A percentile compares a stretch with the other conserved stretches of the same genome.
These are phyloP conservation scores for Scutellaria barbata DNA, from an alignment of 257 asterid genomes.

Conservation along the genomic window DNA sequence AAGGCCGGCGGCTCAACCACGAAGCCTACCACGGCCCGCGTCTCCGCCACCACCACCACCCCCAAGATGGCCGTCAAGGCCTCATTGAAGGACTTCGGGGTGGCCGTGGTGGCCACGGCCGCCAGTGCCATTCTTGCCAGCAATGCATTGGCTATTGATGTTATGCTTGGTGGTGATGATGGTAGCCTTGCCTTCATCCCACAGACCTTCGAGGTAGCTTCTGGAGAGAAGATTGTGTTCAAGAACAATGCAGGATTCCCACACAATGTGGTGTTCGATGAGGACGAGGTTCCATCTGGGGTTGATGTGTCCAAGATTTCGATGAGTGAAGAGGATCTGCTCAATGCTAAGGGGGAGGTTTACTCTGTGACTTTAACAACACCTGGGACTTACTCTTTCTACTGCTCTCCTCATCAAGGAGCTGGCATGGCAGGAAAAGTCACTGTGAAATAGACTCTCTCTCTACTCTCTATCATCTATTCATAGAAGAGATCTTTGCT, in stretches of 20 bases:
- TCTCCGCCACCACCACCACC: conserved; percentile 43
- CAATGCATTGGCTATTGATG: conserved; percentile 70
- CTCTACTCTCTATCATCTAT: too few relatives aligned
- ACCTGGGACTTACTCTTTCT: conserved; percentile 83
- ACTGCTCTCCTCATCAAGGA: conserved; percentile 85
- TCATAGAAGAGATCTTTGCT: neutral
- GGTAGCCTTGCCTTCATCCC: conserved; percentile 72
- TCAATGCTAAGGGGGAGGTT: conserved; percentile 72
- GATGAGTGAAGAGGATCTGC: conserved; percentile 62
- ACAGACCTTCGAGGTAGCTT: conserved; percentile 46
- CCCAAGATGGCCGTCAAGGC: conserved; percentile 59
- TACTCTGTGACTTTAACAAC: conserved; percentile 69
- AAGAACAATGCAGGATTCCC: conserved; percentile 88
- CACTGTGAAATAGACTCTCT: conserved; percentile 57
- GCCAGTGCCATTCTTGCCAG: conserved; percentile 68
- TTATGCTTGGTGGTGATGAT: conserved; percentile 62
- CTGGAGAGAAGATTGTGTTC: conserved; percentile 83
- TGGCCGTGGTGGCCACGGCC: conserved; percentile 68
- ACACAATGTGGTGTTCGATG: conserved; percentile 88
- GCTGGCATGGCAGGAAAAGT: conserved; percentile 87
- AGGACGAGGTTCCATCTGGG: conserved; percentile 77
- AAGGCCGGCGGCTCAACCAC: neutral
- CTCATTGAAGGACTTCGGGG: conserved; percentile 66
- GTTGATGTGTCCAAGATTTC: conserved; percentile 76
- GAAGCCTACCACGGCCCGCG: conserved; percentile 7